Percentiles rank a stretch among this genome's conserved stretches.
These are phyloP conservation scores for Penicillium subrubescens DNA, from an alignment of 495 filamentous ascomycete genomes.

Conservation along the genomic window DNA sequence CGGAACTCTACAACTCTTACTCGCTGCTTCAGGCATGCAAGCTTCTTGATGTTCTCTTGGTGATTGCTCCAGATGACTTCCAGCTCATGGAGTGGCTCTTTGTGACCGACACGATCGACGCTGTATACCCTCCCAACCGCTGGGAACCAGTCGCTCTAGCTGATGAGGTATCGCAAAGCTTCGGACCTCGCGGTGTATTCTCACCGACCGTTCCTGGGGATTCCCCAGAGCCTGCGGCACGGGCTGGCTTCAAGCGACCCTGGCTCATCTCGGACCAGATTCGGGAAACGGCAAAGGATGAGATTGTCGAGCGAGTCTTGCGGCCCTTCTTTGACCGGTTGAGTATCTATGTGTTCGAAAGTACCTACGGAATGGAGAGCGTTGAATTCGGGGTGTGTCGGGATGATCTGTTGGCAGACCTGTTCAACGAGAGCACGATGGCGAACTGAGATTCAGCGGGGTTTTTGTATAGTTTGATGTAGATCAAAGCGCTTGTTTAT, in stretches of 20 bases:
- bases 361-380: constrained; percentile 79
- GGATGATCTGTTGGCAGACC: constrained; percentile 69
- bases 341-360: constrained; percentile 90
- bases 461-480: constrained; percentile 11
- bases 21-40: constrained; percentile 89
- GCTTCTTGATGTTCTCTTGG: constrained; percentile 80
- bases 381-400: constrained; percentile 71
- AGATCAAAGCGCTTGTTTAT: constrained; percentile 9
- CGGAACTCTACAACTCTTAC: constrained; percentile 74
- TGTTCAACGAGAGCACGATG: constrained; percentile 76
- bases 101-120: constrained; percentile 94
- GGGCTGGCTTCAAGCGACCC: constrained; percentile 36
- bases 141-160: constrained; percentile 76
- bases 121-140: constrained; percentile 79
- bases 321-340: constrained; percentile 88
- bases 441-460: constrained; percentile 31
- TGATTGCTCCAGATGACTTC: constrained; percentile 91
- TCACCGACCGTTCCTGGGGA: constrained; percentile 37
- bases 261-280: constrained; percentile 49
- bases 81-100: constrained; percentile 96
- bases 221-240: constrained; percentile 34
- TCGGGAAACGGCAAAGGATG: constrained; percentile 60
- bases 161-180: constrained; percentile 81
- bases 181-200: constrained; percentile 55
- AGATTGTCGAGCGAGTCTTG: constrained; percentile 72